Evolutionary conservation across 208 protist genomes (phyloP), one percentile per base, ranked within the genome.

Genomic region (Crithidia acanthocephali): DNA sequence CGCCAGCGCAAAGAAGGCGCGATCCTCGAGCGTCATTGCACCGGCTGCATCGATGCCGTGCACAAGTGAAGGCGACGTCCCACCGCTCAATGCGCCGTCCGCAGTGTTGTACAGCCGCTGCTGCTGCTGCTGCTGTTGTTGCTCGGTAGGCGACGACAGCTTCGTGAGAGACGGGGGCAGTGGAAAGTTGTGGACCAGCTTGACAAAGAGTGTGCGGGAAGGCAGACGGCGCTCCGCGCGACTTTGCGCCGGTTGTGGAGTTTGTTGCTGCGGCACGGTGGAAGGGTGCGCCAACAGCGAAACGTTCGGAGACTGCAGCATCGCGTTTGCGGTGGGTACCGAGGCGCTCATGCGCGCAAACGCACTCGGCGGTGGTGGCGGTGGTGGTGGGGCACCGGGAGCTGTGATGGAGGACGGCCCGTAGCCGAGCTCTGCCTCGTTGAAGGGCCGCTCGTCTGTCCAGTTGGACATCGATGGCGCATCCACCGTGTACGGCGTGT

Each of bases 181-280:
- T 27, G 63, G 47, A 22, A 77, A 81, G 62, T 81, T 81, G 62
- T 65, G 68, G 25, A 48, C 60, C 18, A 81, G 63, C 37, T 61
- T 64, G 10, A 81, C 59, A 37, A 81, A 81, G 50, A 81, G 65
- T 4, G 71, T 81, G 48, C 71, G 64, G 48, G 55, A 58, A 10
- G 63, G 62, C 40, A 76, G 63, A 8, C 62, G 45, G 13, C 62
- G 71, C 30, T 76, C 70, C 1, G 8, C 18, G 27, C 48, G 18
- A 2, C 25, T 27, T 13, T 23, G 45, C 61, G 30, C 7, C 32
- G 18, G 11, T 11, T 27, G 61, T 9, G 11, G 42, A 42, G 28
- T 42, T 2, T 42, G 48, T 11, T 20, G 33, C 27, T 22, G 55
- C n/a, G 4, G 55, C 28, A 8, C 22, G 5, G 7, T 53, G 22